Conservation (phyloP, 768 basidiomycete species). For the Clathrus columnatus region DNA sequence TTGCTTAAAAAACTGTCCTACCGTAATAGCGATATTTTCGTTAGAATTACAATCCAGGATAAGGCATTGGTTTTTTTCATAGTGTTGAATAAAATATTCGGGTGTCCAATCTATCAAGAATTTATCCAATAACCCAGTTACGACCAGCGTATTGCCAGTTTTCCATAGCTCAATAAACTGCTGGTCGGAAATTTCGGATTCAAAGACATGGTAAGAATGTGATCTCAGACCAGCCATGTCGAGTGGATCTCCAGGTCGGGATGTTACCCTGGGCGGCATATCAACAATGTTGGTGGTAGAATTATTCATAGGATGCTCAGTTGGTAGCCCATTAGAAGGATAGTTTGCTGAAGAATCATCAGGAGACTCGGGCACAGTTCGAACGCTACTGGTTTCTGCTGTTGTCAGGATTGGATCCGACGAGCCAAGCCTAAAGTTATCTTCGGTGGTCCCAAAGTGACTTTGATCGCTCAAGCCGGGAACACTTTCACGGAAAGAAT, state of each 20-base stretch:
- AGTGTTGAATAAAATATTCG: slow-evolving; percentile 64
- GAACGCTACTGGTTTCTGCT: slow-evolving; percentile 9
- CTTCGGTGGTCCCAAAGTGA: not conserved
- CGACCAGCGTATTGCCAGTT: slow-evolving; percentile 67
- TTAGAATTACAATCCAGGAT: slow-evolving; percentile 82
- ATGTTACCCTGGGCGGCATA: not conserved
- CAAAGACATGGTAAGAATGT: slow-evolving; percentile 38
- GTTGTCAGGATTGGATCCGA: slow-evolving; percentile 6
- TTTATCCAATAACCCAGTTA: slow-evolving; percentile 53
- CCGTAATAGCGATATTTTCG: slow-evolving; percentile 47
- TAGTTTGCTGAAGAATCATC: not conserved
- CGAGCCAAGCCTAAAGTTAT: not conserved
- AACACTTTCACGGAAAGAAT: slow-evolving; percentile 11
- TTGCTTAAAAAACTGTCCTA: slow-evolving; percentile 68
- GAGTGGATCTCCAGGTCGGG: slow-evolving; percentile 12
- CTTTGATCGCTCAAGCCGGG: too few relatives aligned
- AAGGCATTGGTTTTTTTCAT: slow-evolving; percentile 53
- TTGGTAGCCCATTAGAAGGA: not conserved
- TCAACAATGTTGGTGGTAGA: not conserved
- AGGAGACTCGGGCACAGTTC: slow-evolving; percentile 2
- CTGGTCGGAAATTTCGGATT: slow-evolving; percentile 44
- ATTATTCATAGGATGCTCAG: not conserved
- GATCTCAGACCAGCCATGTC: slow-evolving; percentile 31
- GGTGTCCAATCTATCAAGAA: slow-evolving; percentile 76
- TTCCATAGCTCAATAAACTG: slow-evolving; percentile 66